Base-by-base conservation (phyloP, 129 eudicot genomes). In the Pulicaria dysenterica region DNA sequence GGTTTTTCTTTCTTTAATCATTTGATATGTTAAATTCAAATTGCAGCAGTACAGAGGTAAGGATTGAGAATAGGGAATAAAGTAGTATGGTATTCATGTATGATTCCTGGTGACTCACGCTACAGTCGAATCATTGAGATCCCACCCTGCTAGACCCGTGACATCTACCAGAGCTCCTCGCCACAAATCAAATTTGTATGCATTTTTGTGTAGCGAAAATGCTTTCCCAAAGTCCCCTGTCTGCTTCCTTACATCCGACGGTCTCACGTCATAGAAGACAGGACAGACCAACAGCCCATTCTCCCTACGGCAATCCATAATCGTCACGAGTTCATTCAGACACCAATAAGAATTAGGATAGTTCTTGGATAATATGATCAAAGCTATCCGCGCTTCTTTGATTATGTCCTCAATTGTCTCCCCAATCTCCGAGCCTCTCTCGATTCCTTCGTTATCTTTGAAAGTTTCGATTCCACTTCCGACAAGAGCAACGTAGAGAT, bases 231-330 rank as follows among this genome's bases (percentile, higher is more conserved):
- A 46, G 6, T 43, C 42, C 19, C 56, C 57, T 12, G 71, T 65
- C 56, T 45, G 71, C 17, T 65, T 65, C 42, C 71, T 45, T 65
- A 65, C 71, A 65, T 65, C 71, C 8, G 57, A 65, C 12, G 71
- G 71, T 42, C 6, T 46, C 16, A 65, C 56, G 19, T 65, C 56
- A 6, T 65, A 65, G 71, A 65, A 65, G 4, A 65, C 56, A 4
- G 71, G 41, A 46, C 45, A 65, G 10, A 65, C 24, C 7, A 45
- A 45, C 16, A 65, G 55, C 56, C 19, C 17, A 3, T 65, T 45
- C 56, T 46, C 55, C 56, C 5, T 24, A 54, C 17, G 54, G 53
- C 70, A 64, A 14, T 64, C 40, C 54, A 64, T 64, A 54, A 64
- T 64, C 41, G 10, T 65, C 13, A 65, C 39, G 6, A 65, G 71